Conservation (phyloP, 1,139 yeast species). For the Kodamaea sp. region DNA sequence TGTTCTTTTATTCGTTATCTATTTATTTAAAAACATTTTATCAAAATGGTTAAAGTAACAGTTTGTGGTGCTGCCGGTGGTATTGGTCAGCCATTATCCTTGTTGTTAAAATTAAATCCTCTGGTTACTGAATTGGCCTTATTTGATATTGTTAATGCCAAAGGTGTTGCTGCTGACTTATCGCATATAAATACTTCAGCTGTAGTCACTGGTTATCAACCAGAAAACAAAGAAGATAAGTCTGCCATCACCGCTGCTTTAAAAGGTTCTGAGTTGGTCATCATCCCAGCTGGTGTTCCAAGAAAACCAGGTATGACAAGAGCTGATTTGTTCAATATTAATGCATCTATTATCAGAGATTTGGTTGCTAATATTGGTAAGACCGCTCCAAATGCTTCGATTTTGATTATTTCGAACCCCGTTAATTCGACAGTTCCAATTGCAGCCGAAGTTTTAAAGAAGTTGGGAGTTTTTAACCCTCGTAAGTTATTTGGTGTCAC, state of each 20-base stretch:
- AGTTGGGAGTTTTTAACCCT: constrained; percentile 59
- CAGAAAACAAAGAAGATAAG: constrained; percentile 46
- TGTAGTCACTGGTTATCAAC: constrained; percentile 53
- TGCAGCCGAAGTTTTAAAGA: constrained; percentile 66
- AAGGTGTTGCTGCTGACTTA: constrained; percentile 72
- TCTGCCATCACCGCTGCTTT: constrained; percentile 49
- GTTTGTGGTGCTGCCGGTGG: constrained; percentile 82
- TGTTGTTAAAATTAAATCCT: constrained; percentile 57
- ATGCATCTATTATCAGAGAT: constrained; percentile 63
- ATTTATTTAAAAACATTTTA: no score
- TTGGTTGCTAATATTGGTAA: constrained; percentile 57
- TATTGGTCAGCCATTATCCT: constrained; percentile 72
- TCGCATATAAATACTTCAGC: constrained; percentile 68
- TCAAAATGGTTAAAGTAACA: constrained; percentile 57
- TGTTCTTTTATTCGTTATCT: no score
- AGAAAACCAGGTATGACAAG: constrained; percentile 80
- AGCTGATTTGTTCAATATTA: constrained; percentile 70
- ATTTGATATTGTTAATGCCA: constrained; percentile 64
- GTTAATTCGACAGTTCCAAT: constrained; percentile 75
- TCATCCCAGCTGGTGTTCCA: constrained; percentile 82
- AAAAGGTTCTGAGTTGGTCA: constrained; percentile 53
- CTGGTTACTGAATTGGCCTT: constrained; percentile 54
- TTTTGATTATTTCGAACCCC: constrained; percentile 69
- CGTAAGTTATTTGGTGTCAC: constrained; percentile 69
- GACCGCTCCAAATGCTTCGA: constrained; percentile 58